A percentile compares a stretch with the other conserved stretches of the same genome.
Evolutionary conservation across 2,329 filamentous ascomycete genomes (phyloP).

Genomic region (Fusarium luffae): DNA sequence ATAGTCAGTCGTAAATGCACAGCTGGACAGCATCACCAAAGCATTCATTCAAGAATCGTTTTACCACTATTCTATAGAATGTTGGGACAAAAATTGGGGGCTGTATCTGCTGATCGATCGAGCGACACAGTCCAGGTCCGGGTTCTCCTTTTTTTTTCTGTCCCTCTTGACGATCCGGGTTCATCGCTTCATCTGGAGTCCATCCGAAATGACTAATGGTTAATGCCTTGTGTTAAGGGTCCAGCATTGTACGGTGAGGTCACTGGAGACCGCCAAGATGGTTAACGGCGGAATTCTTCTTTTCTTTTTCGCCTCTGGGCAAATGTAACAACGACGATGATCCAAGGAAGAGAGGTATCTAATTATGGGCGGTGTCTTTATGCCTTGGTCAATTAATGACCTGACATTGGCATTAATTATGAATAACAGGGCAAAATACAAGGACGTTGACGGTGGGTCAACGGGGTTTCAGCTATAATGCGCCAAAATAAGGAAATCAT

Average conservation of each 20-base stretch:
- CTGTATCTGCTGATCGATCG: conserved; percentile 2
- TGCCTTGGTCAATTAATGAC: background rate
- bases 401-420: background rate
- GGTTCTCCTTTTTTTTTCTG: background rate
- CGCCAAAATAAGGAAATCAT: background rate
- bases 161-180: background rate
- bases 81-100: background rate
- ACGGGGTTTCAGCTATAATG: conserved; percentile 6
- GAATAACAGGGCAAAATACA: background rate
- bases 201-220: conserved; percentile 1
- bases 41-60: conserved; percentile 1
- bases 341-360: background rate
- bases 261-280: conserved; percentile 9
- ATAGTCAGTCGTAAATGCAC: background rate
- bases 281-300: background rate
- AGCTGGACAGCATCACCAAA: background rate
- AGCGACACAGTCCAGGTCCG: background rate
- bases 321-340: background rate
- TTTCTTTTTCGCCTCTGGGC: background rate
- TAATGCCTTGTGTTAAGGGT: conserved; percentile 2
- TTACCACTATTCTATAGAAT: background rate
- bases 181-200: background rate
- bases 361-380: background rate
- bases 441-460: background rate
- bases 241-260: background rate